phyloP scores from a whole-genome alignment of 768 basidiomycete species.

The Lanmaoa pseudosensibilis region DNA sequence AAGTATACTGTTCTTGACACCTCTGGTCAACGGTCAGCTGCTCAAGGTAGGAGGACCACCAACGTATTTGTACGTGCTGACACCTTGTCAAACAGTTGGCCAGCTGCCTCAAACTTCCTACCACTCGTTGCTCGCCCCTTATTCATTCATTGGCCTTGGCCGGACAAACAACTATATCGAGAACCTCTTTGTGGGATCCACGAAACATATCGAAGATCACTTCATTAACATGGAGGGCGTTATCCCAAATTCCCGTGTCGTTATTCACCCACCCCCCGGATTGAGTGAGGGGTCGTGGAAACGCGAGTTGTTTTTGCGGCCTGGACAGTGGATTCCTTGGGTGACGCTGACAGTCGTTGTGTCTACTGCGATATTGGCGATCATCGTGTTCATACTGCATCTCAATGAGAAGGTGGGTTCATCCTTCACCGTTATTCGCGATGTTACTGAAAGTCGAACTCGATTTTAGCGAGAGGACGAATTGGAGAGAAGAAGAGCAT shows the following conservation, averaged over 20 bases:
- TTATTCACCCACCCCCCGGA: conserved; percentile 78
- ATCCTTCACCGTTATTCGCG: not conserved
- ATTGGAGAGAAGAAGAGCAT: conserved; percentile 77
- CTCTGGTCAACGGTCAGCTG: conserved; percentile 81
- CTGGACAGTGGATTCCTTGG: conserved; percentile 98
- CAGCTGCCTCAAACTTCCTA: conserved; percentile 94
- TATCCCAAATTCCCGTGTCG: conserved; percentile 94
- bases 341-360: conserved; percentile 86
- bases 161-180: conserved; percentile 99
- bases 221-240: conserved; percentile 95
- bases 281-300: conserved; percentile 66
- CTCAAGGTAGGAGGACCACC: conserved; percentile 60
- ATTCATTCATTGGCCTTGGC: conserved; percentile 94
- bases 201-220: conserved; percentile 67
- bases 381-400: conserved; percentile 85
- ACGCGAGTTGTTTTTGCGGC: conserved; percentile 84
- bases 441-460: conserved; percentile 3
- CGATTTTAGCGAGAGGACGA: conserved; percentile 83
- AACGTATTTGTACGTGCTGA: conserved; percentile 1
- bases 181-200: conserved; percentile 95
- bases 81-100: conserved; percentile 54
- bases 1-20: conserved; percentile 97
- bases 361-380: conserved; percentile 68
- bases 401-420: conserved; percentile 83
- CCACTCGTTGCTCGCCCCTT: conserved; percentile 86